Conservation (phyloP, 2,329 filamentous ascomycete species). For the Aureobasidium melanogenum region DNA sequence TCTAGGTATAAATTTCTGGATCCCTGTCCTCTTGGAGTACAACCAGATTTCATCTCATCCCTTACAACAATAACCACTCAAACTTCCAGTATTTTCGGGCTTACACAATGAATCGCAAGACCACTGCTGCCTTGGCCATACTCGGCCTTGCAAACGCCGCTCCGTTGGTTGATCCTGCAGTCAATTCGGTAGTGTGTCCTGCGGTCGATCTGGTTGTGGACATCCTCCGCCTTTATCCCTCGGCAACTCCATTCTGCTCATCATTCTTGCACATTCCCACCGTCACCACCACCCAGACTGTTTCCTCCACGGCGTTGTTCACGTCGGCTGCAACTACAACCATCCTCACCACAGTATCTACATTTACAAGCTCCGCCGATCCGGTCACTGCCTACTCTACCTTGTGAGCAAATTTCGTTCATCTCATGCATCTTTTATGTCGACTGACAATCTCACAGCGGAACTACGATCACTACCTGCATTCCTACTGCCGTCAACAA, state of each 20-base stretch:
- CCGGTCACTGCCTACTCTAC: not conserved
- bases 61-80: no score
- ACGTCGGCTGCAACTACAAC: not conserved
- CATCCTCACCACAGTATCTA: not conserved
- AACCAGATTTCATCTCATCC: no score
- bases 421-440: not conserved
- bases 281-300: not conserved
- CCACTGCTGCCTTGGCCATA: not conserved
- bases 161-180: not conserved
- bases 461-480: not conserved
- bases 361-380: slow-evolving; percentile 1
- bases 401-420: not conserved
- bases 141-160: not conserved
- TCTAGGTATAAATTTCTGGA: no score
- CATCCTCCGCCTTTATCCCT: not conserved
- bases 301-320: not conserved
- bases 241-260: not conserved
- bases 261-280: not conserved
- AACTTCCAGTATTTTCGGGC: no score
- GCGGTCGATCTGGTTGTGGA: not conserved
- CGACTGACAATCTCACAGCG: not conserved
- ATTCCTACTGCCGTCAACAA: not conserved
- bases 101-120: not conserved
- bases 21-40: no score
- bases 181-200: not conserved